These are phyloP conservation scores for Stagonosporopsis vannaccii DNA, from an alignment of 2,329 filamentous ascomycete species.

Conservation along the genomic window DNA sequence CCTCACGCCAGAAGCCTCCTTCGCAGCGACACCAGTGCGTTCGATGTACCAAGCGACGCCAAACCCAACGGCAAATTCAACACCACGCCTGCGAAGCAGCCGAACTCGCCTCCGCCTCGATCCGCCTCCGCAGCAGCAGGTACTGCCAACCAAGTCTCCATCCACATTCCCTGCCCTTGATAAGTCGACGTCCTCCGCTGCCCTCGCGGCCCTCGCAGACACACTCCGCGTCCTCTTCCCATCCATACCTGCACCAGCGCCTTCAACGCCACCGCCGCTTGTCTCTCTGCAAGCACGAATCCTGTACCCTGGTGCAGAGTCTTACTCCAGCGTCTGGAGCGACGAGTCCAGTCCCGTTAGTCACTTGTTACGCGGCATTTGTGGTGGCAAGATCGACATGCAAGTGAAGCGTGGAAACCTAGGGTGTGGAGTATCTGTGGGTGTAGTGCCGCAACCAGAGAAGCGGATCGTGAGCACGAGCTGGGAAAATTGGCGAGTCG, in stretches of 20 bases:
- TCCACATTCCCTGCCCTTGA: slow-evolving; percentile 23
- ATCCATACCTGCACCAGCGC: slow-evolving; percentile 13
- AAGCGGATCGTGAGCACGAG: slow-evolving; percentile 32
- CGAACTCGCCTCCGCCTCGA: slow-evolving; percentile 31
- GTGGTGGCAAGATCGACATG: slow-evolving; percentile 46
- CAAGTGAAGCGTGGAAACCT: slow-evolving; percentile 25
- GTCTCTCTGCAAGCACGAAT: slow-evolving; percentile 50
- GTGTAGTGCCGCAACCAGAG: slow-evolving; percentile 25
- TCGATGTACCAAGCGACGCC: slow-evolving; percentile 3
- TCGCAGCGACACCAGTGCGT: slow-evolving; percentile 18
- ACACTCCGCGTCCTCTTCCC: slow-evolving; percentile 46
- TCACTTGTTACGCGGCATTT: slow-evolving; percentile 48
- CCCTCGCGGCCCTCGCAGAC: slow-evolving; percentile 39
- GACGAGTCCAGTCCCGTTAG: slow-evolving; percentile 46
- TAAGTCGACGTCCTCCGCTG: slow-evolving; percentile 22
- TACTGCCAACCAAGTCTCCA: not conserved
- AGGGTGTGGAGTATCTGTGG: slow-evolving; percentile 25
- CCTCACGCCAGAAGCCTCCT: slow-evolving; percentile 25
- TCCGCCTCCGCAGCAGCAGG: slow-evolving; percentile 3
- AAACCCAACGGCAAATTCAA: slow-evolving; percentile 3
- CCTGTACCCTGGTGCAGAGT: slow-evolving; percentile 49
- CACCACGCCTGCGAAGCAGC: slow-evolving; percentile 13
- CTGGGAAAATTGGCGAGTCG: slow-evolving; percentile 34
- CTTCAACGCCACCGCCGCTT: slow-evolving; percentile 5
- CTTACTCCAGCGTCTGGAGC: slow-evolving; percentile 50